Conservation (phyloP, 345 rosid species). For the Arabidopsis thaliana region TAIR10.1 NC_003071.7:10332001-10332500, state of each 20-base stretch:
- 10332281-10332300: not conserved
- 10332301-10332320: not conserved
- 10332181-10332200: not conserved
- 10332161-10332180: not conserved
- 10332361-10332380: slow-evolving; percentile 38
- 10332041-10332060: not conserved
- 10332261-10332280: not conserved
- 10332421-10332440: slow-evolving; percentile 34
- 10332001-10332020: slow-evolving; percentile 18
- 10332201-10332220: not conserved
- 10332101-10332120: not conserved
- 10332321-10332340: not conserved
- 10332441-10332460: not conserved
- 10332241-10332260: slow-evolving; percentile 1
- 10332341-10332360: slow-evolving; percentile 7
- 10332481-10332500: not conserved
- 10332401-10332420: slow-evolving; percentile 35
- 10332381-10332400: slow-evolving; percentile 20
- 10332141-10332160: not conserved
- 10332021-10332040: slow-evolving; percentile 19
- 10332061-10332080: not conserved
- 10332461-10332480: not conserved
- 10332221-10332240: slow-evolving; percentile 6
- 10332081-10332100: slow-evolving; percentile 2
- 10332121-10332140: not conserved